Evolutionary conservation across 2,329 filamentous ascomycete genomes (phyloP).

Genomic region (Sporothrix luriei): DNA sequence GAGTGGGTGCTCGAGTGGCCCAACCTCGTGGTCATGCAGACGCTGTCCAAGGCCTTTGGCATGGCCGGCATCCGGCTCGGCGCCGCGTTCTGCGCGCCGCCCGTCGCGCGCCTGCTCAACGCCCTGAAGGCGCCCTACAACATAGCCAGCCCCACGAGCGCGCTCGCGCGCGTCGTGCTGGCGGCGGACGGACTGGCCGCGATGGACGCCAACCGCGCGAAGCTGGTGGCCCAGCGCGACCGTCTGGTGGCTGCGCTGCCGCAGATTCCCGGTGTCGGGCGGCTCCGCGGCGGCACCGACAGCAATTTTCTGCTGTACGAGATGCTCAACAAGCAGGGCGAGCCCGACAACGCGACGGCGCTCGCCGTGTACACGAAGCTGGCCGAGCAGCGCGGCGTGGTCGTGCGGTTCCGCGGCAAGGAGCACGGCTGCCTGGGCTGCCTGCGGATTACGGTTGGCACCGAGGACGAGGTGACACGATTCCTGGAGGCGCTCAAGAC

Average conservation of each 20-base stretch:
- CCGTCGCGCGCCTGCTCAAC: conserved; percentile 81
- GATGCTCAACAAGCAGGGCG: conserved; percentile 71
- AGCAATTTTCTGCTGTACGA: conserved; percentile 92
- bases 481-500: conserved; percentile 70
- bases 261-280: conserved; percentile 73
- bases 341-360: conserved; percentile 78
- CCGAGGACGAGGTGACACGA: conserved; percentile 78
- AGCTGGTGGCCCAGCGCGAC: conserved; percentile 75
- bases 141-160: conserved; percentile 83
- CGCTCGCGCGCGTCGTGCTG: conserved; percentile 75
- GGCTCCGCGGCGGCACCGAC: conserved; percentile 74
- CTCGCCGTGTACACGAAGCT: conserved; percentile 79
- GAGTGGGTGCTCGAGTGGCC: conserved; percentile 92
- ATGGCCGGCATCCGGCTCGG: conserved; percentile 91
- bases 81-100: conserved; percentile 74
- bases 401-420: conserved; percentile 90
- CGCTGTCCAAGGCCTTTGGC: conserved; percentile 95
- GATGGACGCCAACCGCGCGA: conserved; percentile 71
- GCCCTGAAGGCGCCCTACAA: conserved; percentile 96
- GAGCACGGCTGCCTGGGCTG: conserved; percentile 89
- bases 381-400: conserved; percentile 83
- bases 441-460: conserved; percentile 88
- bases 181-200: conserved; percentile 65
- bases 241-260: conserved; percentile 74
- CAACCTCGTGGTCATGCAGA: conserved; percentile 97